Base-by-base conservation (phyloP, 345 rosid species). In the Trapa bicornis region DNA sequence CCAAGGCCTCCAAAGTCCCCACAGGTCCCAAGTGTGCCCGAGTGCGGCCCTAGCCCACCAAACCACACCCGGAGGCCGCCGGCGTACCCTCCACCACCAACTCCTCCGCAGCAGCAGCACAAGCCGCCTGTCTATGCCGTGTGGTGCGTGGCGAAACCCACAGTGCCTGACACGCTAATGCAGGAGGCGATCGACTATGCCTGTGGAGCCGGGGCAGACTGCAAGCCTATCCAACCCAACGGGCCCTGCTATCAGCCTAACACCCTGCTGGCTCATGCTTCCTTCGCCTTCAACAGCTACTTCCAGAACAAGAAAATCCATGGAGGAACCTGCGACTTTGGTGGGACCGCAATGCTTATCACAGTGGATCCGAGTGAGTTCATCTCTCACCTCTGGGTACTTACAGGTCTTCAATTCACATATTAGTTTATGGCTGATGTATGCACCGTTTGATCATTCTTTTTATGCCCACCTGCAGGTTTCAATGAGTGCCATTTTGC, bases 81-180 rank as follows among this genome's bases (percentile, higher is more conserved):
- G 8, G 11, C 2, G 29, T 37, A 41, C 17, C 37, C 22, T 17
- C 29, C 67, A 14, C 61, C 73, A 0, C 53, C 68, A 3, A 36
- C 53, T 10, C 35, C 68, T 0, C 69, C 58, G 2, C 58, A 17
- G 5, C 56, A 48, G 58, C 58, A 48, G 12, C 70, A 67, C 47
- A 71, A 71, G 37, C 38, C 52, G n/a, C 68, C 67, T 0, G 33
- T 54, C 11, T 53, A 65, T n/a, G 67, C 70, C 6, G 70, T 66
- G 43, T 72, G 75, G 75, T 72, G 70, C 15, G 56, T 72, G 33
- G 75, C 70, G 0, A 72, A 72, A 70, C 75, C 75, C 3, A 60
- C 70, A 0, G 75, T 72, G 66, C 71, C 67, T 0, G 52, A 72
- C 42, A 43, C 61, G 12, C 38, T 65, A 4, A 61, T 71, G 67